Evolutionary conservation across 495 filamentous ascomycete species (phyloP).

Genomic region (Penicillium paradoxum): DNA sequence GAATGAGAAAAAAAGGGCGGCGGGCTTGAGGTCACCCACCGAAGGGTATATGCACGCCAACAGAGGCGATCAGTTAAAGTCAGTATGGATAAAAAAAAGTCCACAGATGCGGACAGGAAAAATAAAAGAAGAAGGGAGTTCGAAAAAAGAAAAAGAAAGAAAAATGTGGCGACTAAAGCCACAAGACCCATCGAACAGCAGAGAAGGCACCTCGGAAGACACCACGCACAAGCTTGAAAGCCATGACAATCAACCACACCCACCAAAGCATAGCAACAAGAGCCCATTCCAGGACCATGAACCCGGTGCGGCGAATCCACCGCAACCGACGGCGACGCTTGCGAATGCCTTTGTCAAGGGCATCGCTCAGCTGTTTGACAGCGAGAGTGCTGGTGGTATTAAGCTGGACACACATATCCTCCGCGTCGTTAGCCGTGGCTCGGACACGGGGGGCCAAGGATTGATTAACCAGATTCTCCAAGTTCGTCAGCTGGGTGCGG

Average conservation of each 20-base stretch:
- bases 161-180: conserved; percentile 43
- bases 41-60: conserved; percentile 11
- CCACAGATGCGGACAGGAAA: no score
- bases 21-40: neutral
- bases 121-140: neutral
- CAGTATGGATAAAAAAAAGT: neutral
- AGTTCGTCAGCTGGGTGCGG: conserved; percentile 38
- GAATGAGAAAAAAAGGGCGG: neutral
- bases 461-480: conserved; percentile 49
- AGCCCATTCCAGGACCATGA: conserved; percentile 71
- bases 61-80: neutral
- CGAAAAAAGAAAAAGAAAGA: neutral
- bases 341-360: conserved; percentile 66
- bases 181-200: conserved; percentile 70
- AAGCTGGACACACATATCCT: conserved; percentile 66
- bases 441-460: conserved; percentile 61
- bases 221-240: conserved; percentile 56
- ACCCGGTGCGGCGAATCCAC: conserved; percentile 65
- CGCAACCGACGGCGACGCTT: conserved; percentile 64
- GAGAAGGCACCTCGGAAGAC: conserved; percentile 53
- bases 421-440: conserved; percentile 66
- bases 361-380: conserved; percentile 72
- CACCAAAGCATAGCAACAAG: conserved; percentile 79
- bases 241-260: conserved; percentile 75
- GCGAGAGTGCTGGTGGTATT: conserved; percentile 67